Percentiles rank a stretch among this genome's conserved stretches.
These are phyloP conservation scores for Verticillium dahliae DNA, from an alignment of 2,329 filamentous ascomycete species.

Conservation along the genomic window DNA sequence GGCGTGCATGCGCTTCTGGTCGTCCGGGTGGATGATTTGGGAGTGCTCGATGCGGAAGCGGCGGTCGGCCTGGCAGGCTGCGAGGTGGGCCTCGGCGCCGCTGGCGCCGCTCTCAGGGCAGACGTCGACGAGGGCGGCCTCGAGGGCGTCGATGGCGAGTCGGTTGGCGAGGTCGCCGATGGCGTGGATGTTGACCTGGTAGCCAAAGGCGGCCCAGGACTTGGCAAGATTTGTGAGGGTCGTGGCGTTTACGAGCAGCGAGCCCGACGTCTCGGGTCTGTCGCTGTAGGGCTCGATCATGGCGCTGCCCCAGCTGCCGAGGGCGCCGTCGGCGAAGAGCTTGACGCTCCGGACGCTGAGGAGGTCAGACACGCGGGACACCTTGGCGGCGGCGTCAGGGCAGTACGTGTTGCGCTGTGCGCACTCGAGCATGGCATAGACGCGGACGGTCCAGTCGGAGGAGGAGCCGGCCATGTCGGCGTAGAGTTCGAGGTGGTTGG, in stretches of 20 bases:
- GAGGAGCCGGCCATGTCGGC: conserved; percentile 35
- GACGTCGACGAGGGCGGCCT: conserved; percentile 44
- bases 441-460: conserved; percentile 50
- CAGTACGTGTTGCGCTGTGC: conserved; percentile 58
- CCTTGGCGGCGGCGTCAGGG: conserved; percentile 37
- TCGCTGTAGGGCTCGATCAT: conserved; percentile 66
- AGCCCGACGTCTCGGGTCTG: conserved; percentile 53
- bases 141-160: conserved; percentile 56
- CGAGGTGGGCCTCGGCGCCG: conserved; percentile 19
- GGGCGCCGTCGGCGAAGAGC: conserved; percentile 61
- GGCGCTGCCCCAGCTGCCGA: conserved; percentile 66
- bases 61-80: conserved; percentile 43
- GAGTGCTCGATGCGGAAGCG: conserved; percentile 66
- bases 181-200: conserved; percentile 66
- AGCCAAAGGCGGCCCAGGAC: conserved; percentile 54
- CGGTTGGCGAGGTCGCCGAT: conserved; percentile 66
- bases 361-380: conserved; percentile 40
- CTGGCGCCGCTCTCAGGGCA: conserved; percentile 32
- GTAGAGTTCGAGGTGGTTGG: conserved; percentile 47
- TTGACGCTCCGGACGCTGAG: conserved; percentile 59
- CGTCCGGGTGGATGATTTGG: conserved; percentile 61
- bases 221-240: conserved; percentile 46
- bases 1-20: conserved; percentile 52
- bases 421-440: conserved; percentile 66
- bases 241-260: conserved; percentile 59